Evolutionary conservation across 2,329 filamentous ascomycete species (phyloP).

Genomic region (Arthrobotrys conoides): DNA sequence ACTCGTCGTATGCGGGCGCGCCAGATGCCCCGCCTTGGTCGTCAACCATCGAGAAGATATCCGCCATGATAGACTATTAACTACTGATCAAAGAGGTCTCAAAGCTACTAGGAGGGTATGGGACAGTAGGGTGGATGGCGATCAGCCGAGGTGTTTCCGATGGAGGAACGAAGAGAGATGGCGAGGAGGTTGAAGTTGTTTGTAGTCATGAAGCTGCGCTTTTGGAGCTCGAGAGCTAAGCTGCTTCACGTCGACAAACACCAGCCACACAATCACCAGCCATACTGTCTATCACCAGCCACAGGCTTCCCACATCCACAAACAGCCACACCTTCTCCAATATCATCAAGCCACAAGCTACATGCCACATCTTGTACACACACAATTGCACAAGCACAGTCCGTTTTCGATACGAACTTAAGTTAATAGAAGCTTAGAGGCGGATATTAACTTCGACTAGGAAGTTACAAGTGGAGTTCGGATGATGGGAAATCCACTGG

Average conservation of each 20-base stretch:
- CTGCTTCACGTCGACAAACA: slow-evolving; percentile 5
- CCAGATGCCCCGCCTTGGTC: slow-evolving; percentile 47
- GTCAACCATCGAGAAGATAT: slow-evolving; percentile 46
- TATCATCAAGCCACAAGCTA: too few relatives aligned
- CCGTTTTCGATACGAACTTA: not conserved
- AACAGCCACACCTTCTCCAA: not conserved
- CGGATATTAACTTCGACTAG: slow-evolving; percentile 8
- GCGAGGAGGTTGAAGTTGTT: slow-evolving; percentile 10
- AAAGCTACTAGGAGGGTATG: not conserved
- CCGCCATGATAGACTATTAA: slow-evolving; percentile 35
- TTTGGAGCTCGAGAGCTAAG: slow-evolving; percentile 33
- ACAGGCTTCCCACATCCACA: not conserved
- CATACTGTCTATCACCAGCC: not conserved
- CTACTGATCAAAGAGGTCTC: not conserved
- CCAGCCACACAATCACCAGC: slow-evolving; percentile 1
- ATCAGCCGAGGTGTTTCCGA: not conserved
- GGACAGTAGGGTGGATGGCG: not conserved
- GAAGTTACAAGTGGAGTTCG: not conserved
- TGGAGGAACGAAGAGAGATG: not conserved
- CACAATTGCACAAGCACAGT: not conserved
- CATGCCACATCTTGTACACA: not conserved
- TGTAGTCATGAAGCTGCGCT: slow-evolving; percentile 25
- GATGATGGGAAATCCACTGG: not conserved
- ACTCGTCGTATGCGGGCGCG: slow-evolving; percentile 51
- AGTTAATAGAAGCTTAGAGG: too few relatives aligned